Conservation (phyloP, 805 yeast species). For the Candida qinlingensis region DNA sequence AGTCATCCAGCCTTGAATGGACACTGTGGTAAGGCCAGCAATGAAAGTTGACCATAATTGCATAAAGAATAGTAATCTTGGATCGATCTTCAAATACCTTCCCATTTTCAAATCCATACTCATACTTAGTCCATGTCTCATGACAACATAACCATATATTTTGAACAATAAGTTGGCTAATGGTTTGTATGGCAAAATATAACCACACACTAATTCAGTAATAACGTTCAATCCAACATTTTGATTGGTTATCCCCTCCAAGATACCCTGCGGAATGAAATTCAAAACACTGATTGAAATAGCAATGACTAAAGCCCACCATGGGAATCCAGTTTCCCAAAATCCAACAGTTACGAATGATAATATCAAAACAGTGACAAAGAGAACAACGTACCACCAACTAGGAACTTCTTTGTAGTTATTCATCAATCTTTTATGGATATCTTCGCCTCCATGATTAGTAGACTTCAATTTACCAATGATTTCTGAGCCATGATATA, state of each 20-base stretch:
- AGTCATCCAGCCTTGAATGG: conserved; percentile 38
- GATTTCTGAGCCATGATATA: conserved; percentile 55
- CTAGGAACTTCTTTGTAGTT: conserved; percentile 67
- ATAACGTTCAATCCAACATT: conserved; percentile 55
- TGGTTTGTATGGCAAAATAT: conserved; percentile 49
- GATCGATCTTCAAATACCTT: conserved; percentile 54
- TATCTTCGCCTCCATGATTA: conserved; percentile 39
- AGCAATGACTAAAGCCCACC: conserved; percentile 60
- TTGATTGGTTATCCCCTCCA: conserved; percentile 51
- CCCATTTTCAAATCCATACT: conserved; percentile 50
- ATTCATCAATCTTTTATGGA: conserved; percentile 47
- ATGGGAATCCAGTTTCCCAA: conserved; percentile 49
- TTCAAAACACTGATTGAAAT: conserved; percentile 46
- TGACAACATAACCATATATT: conserved; percentile 48
- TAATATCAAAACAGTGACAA: conserved; percentile 23
- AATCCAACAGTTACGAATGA: conserved; percentile 30
- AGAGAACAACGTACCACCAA: conserved; percentile 33
- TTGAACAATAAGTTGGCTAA: conserved; percentile 52
- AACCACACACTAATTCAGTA: conserved; percentile 56
- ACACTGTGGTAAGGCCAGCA: conserved; percentile 33
- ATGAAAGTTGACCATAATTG: conserved; percentile 37
- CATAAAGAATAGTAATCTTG: conserved; percentile 45
- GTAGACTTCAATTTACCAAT: conserved; percentile 34
- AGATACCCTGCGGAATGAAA: conserved; percentile 51
- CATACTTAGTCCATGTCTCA: conserved; percentile 48